These are phyloP conservation scores for Hibiscus tridactylites DNA, from an alignment of 345 rosid species.

Conservation along the genomic window DNA sequence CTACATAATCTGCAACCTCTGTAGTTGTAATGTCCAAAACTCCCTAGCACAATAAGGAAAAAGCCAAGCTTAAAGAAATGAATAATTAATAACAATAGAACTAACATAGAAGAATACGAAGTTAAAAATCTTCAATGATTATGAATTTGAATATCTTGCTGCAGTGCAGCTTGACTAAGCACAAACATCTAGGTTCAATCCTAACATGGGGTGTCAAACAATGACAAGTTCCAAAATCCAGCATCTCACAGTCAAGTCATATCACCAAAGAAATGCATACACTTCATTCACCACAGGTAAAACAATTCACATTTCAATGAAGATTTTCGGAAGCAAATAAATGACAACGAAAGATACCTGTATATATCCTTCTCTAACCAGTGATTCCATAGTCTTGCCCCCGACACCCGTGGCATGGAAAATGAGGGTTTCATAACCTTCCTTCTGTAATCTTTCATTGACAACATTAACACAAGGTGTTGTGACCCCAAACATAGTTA, in stretches of 20 bases:
- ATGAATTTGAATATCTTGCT: background rate
- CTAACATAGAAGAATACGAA: background rate
- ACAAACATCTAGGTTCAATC: background rate
- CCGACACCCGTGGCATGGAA: constrained; percentile 97
- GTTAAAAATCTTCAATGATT: background rate
- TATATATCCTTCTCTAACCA: constrained; percentile 70
- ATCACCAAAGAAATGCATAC: background rate
- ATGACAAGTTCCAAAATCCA: background rate
- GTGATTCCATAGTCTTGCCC: constrained; percentile 89
- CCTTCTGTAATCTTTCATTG: constrained; percentile 45
- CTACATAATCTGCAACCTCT: constrained; percentile 87
- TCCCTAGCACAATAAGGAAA: constrained; percentile 35
- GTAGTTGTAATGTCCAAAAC: constrained; percentile 85
- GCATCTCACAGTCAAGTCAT: background rate
- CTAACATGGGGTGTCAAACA: background rate
- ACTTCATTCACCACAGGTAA: background rate
- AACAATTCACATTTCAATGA: background rate
- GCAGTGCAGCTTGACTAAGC: background rate
- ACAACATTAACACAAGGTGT: constrained; percentile 75
- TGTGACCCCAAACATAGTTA: constrained; percentile 95
- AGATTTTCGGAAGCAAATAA: background rate
- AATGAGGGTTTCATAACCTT: constrained; percentile 80
- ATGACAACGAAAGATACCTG: constrained; percentile 39
- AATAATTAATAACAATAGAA: background rate
- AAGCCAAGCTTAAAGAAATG: background rate